Evolutionary conservation across 371 early-diverging fungal genomes (phyloP), one percentile per base, ranked within the genome.

Genomic region (Capillidium rhysosporum): DNA sequence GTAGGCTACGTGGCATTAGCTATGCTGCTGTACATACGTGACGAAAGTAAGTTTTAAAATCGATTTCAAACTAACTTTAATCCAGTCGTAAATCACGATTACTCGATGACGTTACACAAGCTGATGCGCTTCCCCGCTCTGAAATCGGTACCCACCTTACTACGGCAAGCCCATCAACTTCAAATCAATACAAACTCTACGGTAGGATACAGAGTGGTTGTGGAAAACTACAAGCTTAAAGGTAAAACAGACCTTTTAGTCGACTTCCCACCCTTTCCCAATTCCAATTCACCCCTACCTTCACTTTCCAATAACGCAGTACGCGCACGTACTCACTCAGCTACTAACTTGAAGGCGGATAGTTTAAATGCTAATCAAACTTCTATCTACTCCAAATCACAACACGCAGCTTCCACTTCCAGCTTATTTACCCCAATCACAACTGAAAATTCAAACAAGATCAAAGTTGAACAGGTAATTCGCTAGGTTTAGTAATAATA

Each of bases 1-100:
- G 84, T 76, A 2, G 89, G 88, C 55, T 92, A 82, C 72, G 63
- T 91, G 7, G 80, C 81, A 40, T 56, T 87, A 2, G 80, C 82
- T 0, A 62, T 93, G 57, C 69, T 92, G 20, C 56, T 86, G 30
- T 70, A 70, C 25, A 70, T 87, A 58, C 72, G 84, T n/a, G 76
- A 80, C 43, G 75, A 80, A n/a, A 63, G 88, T 86, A 68, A 58
- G 81, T 62, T 45, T 38, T 40, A n/a, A 24, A 47, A 16, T 2
- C 40, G 16, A 45, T 25, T 21, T 5, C 5, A 14, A 40, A 23
- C 10, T 49, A 16, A 38, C 26, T 30, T n/a, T 28, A 49, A 20
- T 31, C 1, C 23, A 9, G 10, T 56, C 12, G 0, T 92, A 14
- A 68, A 68, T 1, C 66, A 69, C 20, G 92, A 89, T 56, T 88